Percentiles rank a stretch among this genome's conserved stretches.
These are phyloP conservation scores for Paecilomyces variotii DNA, from an alignment of 2,329 filamentous ascomycete species.

Conservation along the genomic window DNA sequence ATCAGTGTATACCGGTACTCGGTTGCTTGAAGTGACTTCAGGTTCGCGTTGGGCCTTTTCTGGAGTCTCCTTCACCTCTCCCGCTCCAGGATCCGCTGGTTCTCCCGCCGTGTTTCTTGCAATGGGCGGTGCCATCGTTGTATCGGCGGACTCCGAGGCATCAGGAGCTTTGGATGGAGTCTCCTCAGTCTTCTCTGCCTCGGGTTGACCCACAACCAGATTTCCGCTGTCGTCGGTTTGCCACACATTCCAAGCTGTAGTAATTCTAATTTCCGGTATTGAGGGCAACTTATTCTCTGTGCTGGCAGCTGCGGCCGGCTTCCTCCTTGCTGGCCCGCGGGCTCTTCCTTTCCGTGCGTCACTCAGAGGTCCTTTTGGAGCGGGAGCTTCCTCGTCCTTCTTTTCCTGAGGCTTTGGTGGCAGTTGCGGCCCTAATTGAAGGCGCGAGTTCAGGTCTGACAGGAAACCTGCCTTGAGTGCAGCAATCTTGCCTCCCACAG, in stretches of 20 bases:
- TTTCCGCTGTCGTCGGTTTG: slow-evolving; percentile 26
- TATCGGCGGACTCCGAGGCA: slow-evolving; percentile 4
- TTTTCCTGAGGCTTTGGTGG: slow-evolving; percentile 64
- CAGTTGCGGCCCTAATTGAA: slow-evolving; percentile 76
- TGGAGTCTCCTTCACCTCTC: neutral
- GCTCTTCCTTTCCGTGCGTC: slow-evolving; percentile 89
- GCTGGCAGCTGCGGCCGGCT: slow-evolving; percentile 53
- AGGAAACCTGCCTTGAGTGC: slow-evolving; percentile 86
- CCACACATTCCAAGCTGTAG: slow-evolving; percentile 35
- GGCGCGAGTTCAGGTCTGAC: slow-evolving; percentile 81
- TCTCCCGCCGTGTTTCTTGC: slow-evolving; percentile 29
- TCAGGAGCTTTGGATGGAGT: slow-evolving; percentile 5
- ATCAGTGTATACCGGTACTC: neutral
- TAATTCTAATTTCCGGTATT: slow-evolving; percentile 31
- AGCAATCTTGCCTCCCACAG: slow-evolving; percentile 78
- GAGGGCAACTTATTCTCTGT: slow-evolving; percentile 16
- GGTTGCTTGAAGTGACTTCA: neutral
- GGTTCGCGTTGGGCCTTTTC: neutral
- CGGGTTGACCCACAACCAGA: slow-evolving; percentile 19
- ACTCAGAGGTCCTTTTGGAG: slow-evolving; percentile 68
- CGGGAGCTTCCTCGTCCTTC: slow-evolving; percentile 43
- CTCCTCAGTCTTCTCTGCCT: slow-evolving; percentile 8
- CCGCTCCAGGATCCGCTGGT: slow-evolving; percentile 20
- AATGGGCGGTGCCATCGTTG: slow-evolving; percentile 20
- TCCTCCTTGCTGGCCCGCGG: slow-evolving; percentile 73